Evolutionary conservation across 1,284 basidiomycete species (phyloP).

Genomic region (Ustilago crameri): DNA sequence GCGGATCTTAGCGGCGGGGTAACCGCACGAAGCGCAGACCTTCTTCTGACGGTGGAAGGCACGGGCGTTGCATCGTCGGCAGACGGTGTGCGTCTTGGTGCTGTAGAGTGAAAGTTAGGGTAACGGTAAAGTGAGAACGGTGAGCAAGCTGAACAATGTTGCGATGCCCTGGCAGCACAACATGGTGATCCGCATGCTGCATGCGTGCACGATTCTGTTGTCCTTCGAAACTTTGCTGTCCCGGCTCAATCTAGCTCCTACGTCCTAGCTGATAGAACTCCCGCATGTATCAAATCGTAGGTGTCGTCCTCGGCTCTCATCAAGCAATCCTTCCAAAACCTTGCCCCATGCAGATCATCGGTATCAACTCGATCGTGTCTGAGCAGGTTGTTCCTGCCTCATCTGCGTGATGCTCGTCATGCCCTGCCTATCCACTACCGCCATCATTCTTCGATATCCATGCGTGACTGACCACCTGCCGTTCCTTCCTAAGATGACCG

Average conservation of each 20-base stretch:
- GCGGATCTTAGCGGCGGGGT: constrained; percentile 92
- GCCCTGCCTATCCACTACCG: too few relatives aligned
- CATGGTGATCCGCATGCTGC: constrained; percentile 7
- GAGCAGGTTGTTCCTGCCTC: too few relatives aligned
- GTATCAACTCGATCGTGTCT: too few relatives aligned
- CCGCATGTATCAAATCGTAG: too few relatives aligned
- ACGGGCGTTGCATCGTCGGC: constrained; percentile 87
- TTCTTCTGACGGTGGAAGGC: constrained; percentile 98
- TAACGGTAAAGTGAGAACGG: constrained; percentile 7
- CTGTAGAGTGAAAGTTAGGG: constrained; percentile 70
- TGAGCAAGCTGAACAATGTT: constrained; percentile 15
- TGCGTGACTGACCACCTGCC: too few relatives aligned
- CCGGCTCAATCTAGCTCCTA: neutral
- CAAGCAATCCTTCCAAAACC: too few relatives aligned
- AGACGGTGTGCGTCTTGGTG: constrained; percentile 92
- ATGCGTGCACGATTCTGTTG: neutral
- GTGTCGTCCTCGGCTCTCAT: too few relatives aligned
- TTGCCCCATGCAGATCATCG: too few relatives aligned
- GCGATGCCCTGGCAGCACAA: neutral
- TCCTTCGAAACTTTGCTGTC: neutral
- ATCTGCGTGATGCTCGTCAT: too few relatives aligned
- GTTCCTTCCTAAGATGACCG: neutral
- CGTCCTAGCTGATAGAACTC: neutral
- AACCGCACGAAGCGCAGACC: constrained; percentile 95
- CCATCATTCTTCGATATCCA: too few relatives aligned